phyloP scores from a whole-genome alignment of 805 yeast species.

The Candida sonorensis region DNA sequence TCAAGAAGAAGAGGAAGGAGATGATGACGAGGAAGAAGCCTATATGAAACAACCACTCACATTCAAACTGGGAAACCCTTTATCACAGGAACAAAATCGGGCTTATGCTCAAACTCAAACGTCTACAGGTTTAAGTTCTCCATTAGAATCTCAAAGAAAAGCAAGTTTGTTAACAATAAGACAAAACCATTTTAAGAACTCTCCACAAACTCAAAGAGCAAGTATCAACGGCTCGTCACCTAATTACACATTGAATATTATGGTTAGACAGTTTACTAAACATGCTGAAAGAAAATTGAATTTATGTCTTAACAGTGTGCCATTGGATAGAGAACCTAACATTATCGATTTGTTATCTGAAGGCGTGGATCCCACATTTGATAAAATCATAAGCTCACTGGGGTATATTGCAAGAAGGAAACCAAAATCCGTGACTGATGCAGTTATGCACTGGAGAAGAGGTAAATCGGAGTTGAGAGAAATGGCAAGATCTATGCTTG shows the following conservation, averaged over 20 bases:
- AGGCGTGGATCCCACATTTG: conserved; percentile 83
- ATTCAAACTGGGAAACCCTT: conserved; percentile 19
- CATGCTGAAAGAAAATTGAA: conserved; percentile 85
- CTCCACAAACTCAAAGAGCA: no score
- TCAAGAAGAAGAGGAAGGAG: conserved; percentile 1
- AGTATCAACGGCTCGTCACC: conserved; percentile 30
- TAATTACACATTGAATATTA: conserved; percentile 88
- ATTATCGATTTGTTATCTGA: conserved; percentile 72
- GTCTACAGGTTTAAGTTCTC: conserved; percentile 5
- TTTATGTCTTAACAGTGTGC: conserved; percentile 55
- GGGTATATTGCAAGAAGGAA: conserved; percentile 87
- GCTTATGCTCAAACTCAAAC: conserved; percentile 9
- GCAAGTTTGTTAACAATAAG: conserved; percentile 26
- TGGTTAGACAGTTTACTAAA: conserved; percentile 93
- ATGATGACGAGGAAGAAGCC: conserved; percentile 14
- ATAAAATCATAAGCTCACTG: conserved; percentile 73
- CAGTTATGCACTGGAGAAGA: conserved; percentile 97
- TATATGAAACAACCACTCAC: conserved; percentile 21
- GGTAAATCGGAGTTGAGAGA: conserved; percentile 83
- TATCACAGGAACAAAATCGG: conserved; percentile 4
- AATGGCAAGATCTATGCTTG: conserved; percentile 48
- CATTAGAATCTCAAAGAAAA: conserved; percentile 38
- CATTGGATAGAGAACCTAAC: conserved; percentile 69
- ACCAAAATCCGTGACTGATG: conserved; percentile 94
- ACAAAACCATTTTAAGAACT: no score